These are phyloP conservation scores for Waltiozyma sp. DNA, from an alignment of 1,139 yeast species.

Conservation along the genomic window DNA sequence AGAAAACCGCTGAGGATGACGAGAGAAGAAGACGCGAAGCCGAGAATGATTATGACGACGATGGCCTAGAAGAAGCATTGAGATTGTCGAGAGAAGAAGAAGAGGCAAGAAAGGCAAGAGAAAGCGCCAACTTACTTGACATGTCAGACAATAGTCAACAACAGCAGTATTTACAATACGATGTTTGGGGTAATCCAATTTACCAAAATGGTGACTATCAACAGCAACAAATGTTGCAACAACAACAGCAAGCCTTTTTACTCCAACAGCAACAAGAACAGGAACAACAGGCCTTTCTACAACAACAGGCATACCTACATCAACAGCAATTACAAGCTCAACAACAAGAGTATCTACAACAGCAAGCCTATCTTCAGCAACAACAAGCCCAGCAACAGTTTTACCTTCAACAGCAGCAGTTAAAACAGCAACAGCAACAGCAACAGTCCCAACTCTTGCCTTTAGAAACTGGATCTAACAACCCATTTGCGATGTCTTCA, in stretches of 20 bases:
- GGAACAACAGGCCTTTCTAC: conserved; percentile 18
- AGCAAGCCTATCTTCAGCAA: conserved; percentile 9
- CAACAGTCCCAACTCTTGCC: conserved; percentile 24
- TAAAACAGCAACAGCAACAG: conserved; percentile 23
- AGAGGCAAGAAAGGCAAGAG: conserved; percentile 49
- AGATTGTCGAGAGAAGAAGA: conserved; percentile 84
- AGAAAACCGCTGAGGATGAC: conserved; percentile 80
- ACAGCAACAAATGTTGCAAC: conserved; percentile 16
- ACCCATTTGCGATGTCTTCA: conserved; percentile 65
- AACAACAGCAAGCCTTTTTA: conserved; percentile 10
- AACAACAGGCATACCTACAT: conserved; percentile 22
- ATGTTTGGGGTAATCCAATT: conserved; percentile 75
- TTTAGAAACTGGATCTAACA: conserved; percentile 65
- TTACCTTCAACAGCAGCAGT: conserved; percentile 22
- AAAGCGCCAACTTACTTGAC: conserved; percentile 41
- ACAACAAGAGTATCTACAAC: conserved; percentile 21
- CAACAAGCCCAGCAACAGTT: conserved; percentile 13
- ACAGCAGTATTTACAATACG: conserved; percentile 33
- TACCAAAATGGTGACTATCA: conserved; percentile 22
- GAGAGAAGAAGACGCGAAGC: conserved; percentile 39
- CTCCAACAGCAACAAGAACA: conserved; percentile 23
- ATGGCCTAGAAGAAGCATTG: conserved; percentile 71
- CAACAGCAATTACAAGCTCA: conserved; percentile 21
- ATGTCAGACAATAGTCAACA: conserved; percentile 36
- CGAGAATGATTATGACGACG: conserved; percentile 34